Evolutionary conservation across 371 early-diverging fungal genomes (phyloP).

Genomic region (Saksenaea oblongispora): DNA sequence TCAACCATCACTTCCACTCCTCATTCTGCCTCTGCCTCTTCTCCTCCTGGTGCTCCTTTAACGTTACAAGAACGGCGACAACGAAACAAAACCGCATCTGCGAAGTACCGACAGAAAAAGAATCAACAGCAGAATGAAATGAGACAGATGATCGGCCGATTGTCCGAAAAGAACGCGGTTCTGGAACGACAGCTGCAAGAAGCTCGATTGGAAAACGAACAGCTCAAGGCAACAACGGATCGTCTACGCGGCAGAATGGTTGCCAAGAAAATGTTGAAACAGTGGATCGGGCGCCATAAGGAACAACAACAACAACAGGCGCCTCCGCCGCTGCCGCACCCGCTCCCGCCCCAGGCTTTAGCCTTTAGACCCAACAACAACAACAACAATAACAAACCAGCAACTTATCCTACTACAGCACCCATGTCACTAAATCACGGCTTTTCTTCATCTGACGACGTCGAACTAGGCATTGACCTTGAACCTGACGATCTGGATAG

Average conservation of each 20-base stretch:
- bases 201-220: conserved; percentile 51
- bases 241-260: conserved; percentile 57
- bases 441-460: not conserved
- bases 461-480: not conserved
- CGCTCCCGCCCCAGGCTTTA: not conserved
- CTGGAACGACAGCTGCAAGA: conserved; percentile 55
- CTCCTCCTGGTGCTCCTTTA: conserved; percentile 25
- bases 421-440: not conserved
- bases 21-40: not conserved
- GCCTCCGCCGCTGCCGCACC: not conserved
- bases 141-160: conserved; percentile 46
- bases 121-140: conserved; percentile 64
- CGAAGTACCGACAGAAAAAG: conserved; percentile 68
- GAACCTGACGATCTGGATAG: not conserved
- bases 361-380: conserved; percentile 3
- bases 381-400: conserved; percentile 8
- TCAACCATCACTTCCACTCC: conserved; percentile 8
- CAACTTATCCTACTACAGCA: not conserved
- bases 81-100: conserved; percentile 66
- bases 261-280: conserved; percentile 61
- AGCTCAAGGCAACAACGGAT: conserved; percentile 50
- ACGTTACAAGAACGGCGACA: conserved; percentile 57
- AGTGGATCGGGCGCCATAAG: conserved; percentile 41
- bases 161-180: conserved; percentile 58
- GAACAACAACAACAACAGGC: conserved; percentile 10